Conservation (phyloP, 768 basidiomycete species). For the Pluteus cervinus region DNA sequence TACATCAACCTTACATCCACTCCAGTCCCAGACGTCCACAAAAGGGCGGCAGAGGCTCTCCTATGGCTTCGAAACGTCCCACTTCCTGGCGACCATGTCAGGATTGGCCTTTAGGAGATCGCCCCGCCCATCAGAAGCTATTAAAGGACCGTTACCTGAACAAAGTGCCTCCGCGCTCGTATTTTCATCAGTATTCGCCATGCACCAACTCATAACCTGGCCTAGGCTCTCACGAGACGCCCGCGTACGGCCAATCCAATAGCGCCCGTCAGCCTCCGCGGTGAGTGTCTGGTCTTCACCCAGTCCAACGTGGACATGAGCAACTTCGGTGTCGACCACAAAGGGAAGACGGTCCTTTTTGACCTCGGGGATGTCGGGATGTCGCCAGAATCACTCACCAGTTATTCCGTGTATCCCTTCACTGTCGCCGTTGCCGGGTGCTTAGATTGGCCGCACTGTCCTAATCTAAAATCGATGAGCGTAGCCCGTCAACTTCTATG, state of each 20-base stretch:
- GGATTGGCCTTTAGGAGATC: constrained; percentile 7
- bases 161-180: constrained; percentile 5
- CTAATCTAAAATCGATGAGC: neutral
- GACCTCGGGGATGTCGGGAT: constrained; percentile 4
- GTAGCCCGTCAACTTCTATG: neutral
- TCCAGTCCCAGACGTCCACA: constrained; percentile 9
- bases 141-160: constrained; percentile 9
- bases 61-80: constrained; percentile 17
- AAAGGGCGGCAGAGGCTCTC: constrained; percentile 15
- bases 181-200: constrained; percentile 8
- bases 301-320: constrained; percentile 7
- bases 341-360: constrained; percentile 6
- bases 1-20: constrained; percentile 12
- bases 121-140: constrained; percentile 5
- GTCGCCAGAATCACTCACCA: constrained; percentile 6
- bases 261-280: neutral
- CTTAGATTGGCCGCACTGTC: too few species aligned
- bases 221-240: constrained; percentile 3
- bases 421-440: neutral
- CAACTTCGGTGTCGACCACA: constrained; percentile 9
- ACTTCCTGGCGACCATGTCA: constrained; percentile 12
- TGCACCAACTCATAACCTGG: constrained; percentile 5
- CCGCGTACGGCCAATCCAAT: too few species aligned
- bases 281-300: constrained; percentile 2
- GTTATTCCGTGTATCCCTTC: neutral